Conservation (phyloP, 768 basidiomycete species). For the Nevesoporus exiguus region DNA sequence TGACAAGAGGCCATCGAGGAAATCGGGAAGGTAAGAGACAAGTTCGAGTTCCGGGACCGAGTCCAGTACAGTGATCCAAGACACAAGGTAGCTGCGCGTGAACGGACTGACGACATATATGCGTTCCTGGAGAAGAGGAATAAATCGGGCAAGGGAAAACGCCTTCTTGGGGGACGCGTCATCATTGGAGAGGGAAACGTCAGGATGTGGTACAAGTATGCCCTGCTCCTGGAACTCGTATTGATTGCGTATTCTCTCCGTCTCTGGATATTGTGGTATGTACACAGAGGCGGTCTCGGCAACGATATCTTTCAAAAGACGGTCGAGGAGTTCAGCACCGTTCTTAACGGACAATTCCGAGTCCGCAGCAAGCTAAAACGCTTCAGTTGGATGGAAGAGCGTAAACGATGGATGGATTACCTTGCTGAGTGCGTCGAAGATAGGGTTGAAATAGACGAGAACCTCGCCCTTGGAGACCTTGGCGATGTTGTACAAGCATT, state of each 20-base stretch:
- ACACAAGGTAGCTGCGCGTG: constrained; percentile 93
- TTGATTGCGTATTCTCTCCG: constrained; percentile 55
- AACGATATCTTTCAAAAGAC: constrained; percentile 97
- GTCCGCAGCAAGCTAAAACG: constrained; percentile 83
- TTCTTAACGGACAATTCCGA: constrained; percentile 96
- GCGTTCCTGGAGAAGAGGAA: constrained; percentile 88
- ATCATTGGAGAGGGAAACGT: constrained; percentile 34
- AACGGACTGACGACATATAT: constrained; percentile 96
- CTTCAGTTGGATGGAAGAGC: constrained; percentile 11
- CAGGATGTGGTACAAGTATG: constrained; percentile 64
- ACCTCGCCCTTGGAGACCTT: constrained; percentile 98
- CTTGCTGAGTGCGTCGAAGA: constrained; percentile 97
- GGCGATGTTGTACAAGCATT: constrained; percentile 97
- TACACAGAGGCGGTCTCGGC: constrained; percentile 95
- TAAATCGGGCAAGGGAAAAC: constrained; percentile 92
- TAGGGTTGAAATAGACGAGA: constrained; percentile 95
- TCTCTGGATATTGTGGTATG: constrained; percentile 83
- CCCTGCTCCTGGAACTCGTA: constrained; percentile 44
- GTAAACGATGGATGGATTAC: constrained; percentile 40
- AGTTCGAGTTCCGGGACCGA: constrained; percentile 96
- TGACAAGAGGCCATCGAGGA: constrained; percentile 89
- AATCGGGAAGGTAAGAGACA: constrained; percentile 91
- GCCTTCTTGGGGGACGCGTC: constrained; percentile 57
- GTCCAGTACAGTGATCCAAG: constrained; percentile 94
- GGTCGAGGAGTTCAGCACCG: constrained; percentile 93